Evolutionary conservation across 1,139 yeast genomes (phyloP).

Genomic region (Saccharomyces hybrid): DNA sequence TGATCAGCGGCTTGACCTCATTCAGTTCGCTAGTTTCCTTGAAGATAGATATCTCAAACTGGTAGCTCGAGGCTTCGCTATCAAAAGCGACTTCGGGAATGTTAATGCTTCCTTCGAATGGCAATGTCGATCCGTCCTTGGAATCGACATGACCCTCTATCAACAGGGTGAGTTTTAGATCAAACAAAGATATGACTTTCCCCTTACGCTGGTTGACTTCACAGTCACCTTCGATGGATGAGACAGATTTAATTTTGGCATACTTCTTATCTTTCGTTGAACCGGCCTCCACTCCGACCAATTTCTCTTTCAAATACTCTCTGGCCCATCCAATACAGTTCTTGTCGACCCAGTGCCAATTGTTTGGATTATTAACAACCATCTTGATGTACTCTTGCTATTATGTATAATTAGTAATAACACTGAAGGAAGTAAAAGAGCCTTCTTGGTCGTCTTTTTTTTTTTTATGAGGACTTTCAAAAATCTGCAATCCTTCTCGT

Average conservation of each 20-base stretch:
- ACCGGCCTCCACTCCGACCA: conserved; percentile 44
- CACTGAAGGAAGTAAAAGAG: background rate
- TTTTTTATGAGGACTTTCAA: background rate
- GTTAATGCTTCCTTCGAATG: conserved; percentile 59
- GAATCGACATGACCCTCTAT: conserved; percentile 43
- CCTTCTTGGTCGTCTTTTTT: background rate
- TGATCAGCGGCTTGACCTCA: conserved; percentile 49
- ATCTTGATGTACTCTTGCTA: conserved; percentile 28
- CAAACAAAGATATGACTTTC: conserved; percentile 86
- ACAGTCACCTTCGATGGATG: conserved; percentile 86
- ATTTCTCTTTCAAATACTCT: conserved; percentile 57
- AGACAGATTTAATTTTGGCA: conserved; percentile 46
- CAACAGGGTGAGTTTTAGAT: conserved; percentile 59
- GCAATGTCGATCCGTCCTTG: conserved; percentile 23
- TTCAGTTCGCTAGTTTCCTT: conserved; percentile 47
- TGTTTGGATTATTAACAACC: conserved; percentile 71
- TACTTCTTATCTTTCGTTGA: conserved; percentile 31
- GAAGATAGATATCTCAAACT: conserved; percentile 65
- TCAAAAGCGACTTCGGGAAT: conserved; percentile 96
- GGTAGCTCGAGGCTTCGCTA: conserved; percentile 75
- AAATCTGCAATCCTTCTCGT: background rate
- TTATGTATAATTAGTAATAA: background rate
- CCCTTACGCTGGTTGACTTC: conserved; percentile 97
- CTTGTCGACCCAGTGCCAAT: conserved; percentile 99
- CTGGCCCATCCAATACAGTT: conserved; percentile 91